phyloP scores from a whole-genome alignment of 345 rosid genomes.

The Eucalyptus pauciflora region DNA sequence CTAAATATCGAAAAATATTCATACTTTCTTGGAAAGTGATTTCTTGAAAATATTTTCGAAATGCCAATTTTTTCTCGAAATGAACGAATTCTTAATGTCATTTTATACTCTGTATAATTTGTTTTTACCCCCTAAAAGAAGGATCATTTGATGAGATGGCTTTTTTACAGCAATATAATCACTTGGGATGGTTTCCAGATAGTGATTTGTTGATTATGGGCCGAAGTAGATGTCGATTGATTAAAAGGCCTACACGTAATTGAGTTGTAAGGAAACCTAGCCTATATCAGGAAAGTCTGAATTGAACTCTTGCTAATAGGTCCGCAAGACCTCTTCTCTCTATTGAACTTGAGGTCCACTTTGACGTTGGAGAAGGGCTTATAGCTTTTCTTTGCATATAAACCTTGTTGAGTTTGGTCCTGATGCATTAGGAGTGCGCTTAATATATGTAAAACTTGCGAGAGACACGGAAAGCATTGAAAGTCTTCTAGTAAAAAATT shows the following conservation, averaged over 20 bases:
- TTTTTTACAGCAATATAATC: neutral
- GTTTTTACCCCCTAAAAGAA: neutral
- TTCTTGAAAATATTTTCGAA: too few species aligned
- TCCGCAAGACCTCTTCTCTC: neutral
- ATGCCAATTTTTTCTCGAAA: fast-evolving
- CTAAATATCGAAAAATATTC: neutral
- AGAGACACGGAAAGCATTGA: neutral
- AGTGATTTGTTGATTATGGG: neutral
- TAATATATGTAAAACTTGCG: neutral
- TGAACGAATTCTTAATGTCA: too few species aligned
- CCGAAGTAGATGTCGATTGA: neutral
- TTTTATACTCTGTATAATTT: too few species aligned
- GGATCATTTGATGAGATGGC: neutral
- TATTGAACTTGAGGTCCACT: neutral
- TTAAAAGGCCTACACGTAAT: too few species aligned
- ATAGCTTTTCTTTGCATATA: neutral
- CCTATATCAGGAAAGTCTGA: neutral
- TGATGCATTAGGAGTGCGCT: neutral
- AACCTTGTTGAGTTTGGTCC: neutral
- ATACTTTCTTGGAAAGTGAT: neutral
- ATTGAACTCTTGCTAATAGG: neutral
- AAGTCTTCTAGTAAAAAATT: too few species aligned
- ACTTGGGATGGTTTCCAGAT: neutral
- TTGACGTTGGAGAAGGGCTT: neutral
- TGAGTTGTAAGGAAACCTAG: neutral